Evolutionary conservation across 2,329 filamentous ascomycete genomes (phyloP).

Genomic region (Botrytis galanthina): DNA sequence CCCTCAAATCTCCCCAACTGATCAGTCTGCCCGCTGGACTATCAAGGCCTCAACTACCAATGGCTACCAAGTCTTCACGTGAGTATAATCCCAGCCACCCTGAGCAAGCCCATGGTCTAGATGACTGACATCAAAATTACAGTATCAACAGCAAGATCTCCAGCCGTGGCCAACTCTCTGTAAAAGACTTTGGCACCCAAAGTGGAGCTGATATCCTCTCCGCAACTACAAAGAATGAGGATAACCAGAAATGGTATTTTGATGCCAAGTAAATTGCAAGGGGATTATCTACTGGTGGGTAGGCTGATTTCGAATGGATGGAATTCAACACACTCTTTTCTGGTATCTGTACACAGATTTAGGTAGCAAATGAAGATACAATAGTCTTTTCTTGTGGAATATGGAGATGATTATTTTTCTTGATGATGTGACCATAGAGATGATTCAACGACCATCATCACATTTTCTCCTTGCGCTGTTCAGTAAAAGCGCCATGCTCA

Average conservation of each 20-base stretch:
- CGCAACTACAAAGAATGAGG: not conserved
- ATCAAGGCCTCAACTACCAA: not conserved
- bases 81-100: not conserved
- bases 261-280: not conserved
- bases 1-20: conserved; percentile 4
- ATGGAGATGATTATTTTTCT: not conserved
- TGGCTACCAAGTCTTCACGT: conserved; percentile 6
- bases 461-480: no score
- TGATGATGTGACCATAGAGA: not conserved
- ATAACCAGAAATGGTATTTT: conserved; percentile 17
- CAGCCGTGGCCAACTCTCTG: not conserved
- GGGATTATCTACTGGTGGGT: not conserved
- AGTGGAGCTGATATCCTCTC: not conserved
- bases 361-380: not conserved
- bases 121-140: not conserved
- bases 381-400: not conserved
- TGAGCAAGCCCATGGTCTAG: not conserved
- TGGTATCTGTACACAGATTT: not conserved
- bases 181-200: not conserved
- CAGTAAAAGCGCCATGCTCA: no score
- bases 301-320: not conserved
- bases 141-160: conserved; percentile 9
- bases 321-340: not conserved
- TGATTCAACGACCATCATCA: no score
- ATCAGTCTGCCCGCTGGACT: not conserved